phyloP scores from a whole-genome alignment of 257 asterid genomes.

The Fraxinus americana region DNA sequence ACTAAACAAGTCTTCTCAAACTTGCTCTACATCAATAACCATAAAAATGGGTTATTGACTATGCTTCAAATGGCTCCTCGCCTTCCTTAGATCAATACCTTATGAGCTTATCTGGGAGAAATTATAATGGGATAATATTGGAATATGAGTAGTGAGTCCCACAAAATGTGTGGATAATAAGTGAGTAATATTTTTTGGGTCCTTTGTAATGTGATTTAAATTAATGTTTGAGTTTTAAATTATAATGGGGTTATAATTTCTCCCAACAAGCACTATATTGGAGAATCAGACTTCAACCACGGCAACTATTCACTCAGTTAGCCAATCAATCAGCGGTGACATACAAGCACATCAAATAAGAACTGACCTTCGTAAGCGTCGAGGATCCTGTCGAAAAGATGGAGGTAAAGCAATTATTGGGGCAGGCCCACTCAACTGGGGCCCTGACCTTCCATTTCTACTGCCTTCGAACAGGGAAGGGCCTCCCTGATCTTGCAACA shows the following conservation, averaged over 20 bases:
- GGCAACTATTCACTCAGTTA: neutral
- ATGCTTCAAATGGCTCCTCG: neutral
- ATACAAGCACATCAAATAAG: neutral
- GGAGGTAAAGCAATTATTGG: conserved; percentile 86
- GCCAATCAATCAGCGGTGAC: conserved; percentile 2
- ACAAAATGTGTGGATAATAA: too few species aligned
- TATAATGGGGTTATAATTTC: too few species aligned
- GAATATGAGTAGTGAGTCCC: too few species aligned
- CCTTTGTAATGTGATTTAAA: too few species aligned
- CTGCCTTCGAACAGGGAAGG: conserved; percentile 88
- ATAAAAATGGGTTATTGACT: neutral
- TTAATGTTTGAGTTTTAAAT: too few species aligned
- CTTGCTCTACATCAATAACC: neutral
- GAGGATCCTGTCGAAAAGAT: conserved; percentile 85
- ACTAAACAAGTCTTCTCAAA: neutral
- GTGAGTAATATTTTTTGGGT: too few species aligned
- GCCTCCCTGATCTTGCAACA: conserved; percentile 94
- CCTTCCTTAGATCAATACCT: neutral
- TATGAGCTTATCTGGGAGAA: too few species aligned
- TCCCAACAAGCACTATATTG: too few species aligned
- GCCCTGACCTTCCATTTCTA: conserved; percentile 72
- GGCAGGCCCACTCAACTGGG: conserved; percentile 60
- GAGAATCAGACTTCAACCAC: neutral
- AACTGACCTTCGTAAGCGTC: conserved; percentile 84
- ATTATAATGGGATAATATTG: too few species aligned